A percentile compares a stretch with the other conserved stretches of the same genome.
Evolutionary conservation across 148 eudicot species (phyloP).

Genomic region (Nepenthes gracilis): DNA sequence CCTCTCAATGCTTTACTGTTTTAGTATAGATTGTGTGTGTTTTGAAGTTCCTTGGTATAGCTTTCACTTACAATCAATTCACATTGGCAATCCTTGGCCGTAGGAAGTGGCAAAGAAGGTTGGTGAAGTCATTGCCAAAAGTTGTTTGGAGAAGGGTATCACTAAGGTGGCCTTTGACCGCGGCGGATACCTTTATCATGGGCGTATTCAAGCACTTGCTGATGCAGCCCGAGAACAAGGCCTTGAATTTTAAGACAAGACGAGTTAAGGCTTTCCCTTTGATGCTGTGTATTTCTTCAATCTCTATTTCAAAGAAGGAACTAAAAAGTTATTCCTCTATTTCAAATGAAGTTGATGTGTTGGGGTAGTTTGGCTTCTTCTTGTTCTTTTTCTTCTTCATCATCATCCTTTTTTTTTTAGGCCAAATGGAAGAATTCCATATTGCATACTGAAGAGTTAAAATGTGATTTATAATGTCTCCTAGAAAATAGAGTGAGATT

Average conservation of each 20-base stretch:
- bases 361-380: no score
- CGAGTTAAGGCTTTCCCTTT: neutral
- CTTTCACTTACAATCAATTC: no score
- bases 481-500: no score
- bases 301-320: neutral
- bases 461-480: no score
- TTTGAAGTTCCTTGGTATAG: neutral
- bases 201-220: conserved; percentile 69
- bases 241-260: conserved; percentile 35
- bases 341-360: no score
- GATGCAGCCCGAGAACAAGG: conserved; percentile 75
- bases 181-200: conserved; percentile 80
- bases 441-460: no score
- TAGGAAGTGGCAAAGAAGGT: conserved; percentile 64
- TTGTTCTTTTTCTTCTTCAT: no score
- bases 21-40: neutral
- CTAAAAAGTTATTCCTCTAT: neutral
- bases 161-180: conserved; percentile 70
- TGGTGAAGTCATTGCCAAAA: conserved; percentile 59
- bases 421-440: no score
- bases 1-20: neutral
- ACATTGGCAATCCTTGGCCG: neutral
- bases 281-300: conserved; percentile 1
- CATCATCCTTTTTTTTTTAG: no score
- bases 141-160: conserved; percentile 67